These are phyloP conservation scores for Dioscorea zingiberensis DNA, from an alignment of 106 monocot species.

Conservation along the genomic window DNA sequence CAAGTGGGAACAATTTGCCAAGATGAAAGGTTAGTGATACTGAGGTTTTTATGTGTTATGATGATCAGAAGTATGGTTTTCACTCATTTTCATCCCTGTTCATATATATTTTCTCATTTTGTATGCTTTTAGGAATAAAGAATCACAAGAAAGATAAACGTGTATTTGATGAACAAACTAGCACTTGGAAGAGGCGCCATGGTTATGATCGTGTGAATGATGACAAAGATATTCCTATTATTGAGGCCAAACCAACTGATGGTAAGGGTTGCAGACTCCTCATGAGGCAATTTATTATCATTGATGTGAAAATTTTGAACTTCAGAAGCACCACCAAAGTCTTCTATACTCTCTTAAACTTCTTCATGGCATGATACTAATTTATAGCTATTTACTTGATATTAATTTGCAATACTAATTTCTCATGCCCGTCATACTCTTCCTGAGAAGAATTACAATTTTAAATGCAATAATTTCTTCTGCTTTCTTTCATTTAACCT, in stretches of 20 bases:
- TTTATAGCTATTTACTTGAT: too few species aligned
- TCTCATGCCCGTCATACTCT: too few species aligned
- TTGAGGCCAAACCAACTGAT: constrained; percentile 80
- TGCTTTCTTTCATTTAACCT: too few species aligned
- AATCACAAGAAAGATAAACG: constrained; percentile 82
- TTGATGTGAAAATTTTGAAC: too few species aligned
- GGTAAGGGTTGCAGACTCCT: constrained; percentile 24
- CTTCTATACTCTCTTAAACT: too few species aligned
- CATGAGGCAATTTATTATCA: too few species aligned
- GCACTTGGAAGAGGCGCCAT: constrained; percentile 80
- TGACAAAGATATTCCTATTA: constrained; percentile 79
- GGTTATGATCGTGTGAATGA: constrained; percentile 97
- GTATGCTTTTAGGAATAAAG: constrained; percentile 48
- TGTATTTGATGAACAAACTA: constrained; percentile 76
- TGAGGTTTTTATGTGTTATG: neutral
- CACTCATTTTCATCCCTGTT: neutral
- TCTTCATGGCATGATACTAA: too few species aligned
- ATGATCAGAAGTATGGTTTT: neutral
- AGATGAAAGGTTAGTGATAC: constrained; percentile 64
- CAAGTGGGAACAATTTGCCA: constrained; percentile 93
- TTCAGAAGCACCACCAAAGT: too few species aligned
- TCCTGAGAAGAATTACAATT: too few species aligned
- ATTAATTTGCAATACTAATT: too few species aligned
- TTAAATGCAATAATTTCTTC: too few species aligned
- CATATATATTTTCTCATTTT: neutral